Evolutionary conservation across 2,329 filamentous ascomycete genomes (phyloP).

Genomic region (Alternaria gaisen): DNA sequence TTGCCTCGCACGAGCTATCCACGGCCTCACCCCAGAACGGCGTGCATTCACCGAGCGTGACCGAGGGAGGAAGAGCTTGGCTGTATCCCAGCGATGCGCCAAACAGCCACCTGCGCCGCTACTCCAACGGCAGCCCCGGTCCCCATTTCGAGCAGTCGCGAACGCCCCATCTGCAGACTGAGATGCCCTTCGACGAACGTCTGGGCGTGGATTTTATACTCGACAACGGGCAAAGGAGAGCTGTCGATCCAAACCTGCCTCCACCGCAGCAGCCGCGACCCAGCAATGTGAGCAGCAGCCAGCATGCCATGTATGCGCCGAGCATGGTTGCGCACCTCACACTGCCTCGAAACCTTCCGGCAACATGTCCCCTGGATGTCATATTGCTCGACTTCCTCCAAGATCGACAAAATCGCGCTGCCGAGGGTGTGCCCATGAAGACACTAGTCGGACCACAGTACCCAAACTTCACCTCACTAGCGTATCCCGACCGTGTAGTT

Average conservation of each 20-base stretch:
- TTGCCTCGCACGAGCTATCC: conserved; percentile 30
- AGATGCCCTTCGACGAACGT: conserved; percentile 62
- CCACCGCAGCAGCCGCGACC: conserved; percentile 52
- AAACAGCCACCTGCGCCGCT: conserved; percentile 46
- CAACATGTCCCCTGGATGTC: conserved; percentile 79
- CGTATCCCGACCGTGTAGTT: conserved; percentile 71
- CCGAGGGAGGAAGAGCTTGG: conserved; percentile 42
- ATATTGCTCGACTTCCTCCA: conserved; percentile 83
- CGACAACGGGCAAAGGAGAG: conserved; percentile 58
- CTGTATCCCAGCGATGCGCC: conserved; percentile 42
- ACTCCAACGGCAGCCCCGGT: conserved; percentile 48
- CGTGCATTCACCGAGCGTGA: conserved; percentile 36
- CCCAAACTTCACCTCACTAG: conserved; percentile 79
- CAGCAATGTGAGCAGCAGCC: conserved; percentile 33
- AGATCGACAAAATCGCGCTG: conserved; percentile 71
- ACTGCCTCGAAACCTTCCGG: conserved; percentile 63
- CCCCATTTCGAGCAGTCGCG: conserved; percentile 55
- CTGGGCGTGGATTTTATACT: conserved; percentile 79
- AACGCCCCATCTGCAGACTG: conserved; percentile 31
- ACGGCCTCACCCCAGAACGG: conserved; percentile 33
- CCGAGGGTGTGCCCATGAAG: conserved; percentile 69
- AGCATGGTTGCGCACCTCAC: conserved; percentile 45
- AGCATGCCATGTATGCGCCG: conserved; percentile 41
- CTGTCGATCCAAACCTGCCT: conserved; percentile 52
- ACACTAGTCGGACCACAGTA: conserved; percentile 79